These are phyloP conservation scores for Clitoria ternatea DNA, from an alignment of 306 rosid genomes.

Conservation along the genomic window DNA sequence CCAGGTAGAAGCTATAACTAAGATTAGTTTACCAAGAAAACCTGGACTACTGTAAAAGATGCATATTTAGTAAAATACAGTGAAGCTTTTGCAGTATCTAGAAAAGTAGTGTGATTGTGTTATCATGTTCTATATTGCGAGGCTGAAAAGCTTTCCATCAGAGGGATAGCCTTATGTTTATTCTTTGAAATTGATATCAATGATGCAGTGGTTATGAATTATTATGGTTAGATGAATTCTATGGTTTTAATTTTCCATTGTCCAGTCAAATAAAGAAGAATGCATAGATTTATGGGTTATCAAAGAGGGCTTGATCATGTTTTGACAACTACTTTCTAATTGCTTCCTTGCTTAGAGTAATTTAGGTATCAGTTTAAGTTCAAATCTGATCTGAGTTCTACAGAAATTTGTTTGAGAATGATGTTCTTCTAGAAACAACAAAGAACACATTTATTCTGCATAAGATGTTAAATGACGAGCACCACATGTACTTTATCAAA, in stretches of 20 bases:
- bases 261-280: background rate
- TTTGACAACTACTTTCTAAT: background rate
- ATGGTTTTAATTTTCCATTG: background rate
- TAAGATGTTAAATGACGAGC: background rate
- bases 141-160: background rate
- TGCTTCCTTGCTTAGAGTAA: conserved; percentile 10
- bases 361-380: background rate
- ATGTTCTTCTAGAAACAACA: conserved; percentile 7
- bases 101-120: background rate
- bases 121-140: background rate
- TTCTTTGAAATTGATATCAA: conserved; percentile 4
- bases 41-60: background rate
- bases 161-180: background rate
- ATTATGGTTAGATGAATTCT: background rate
- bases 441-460: background rate
- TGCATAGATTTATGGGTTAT: background rate
- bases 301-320: background rate
- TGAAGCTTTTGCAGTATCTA: background rate
- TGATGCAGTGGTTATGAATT: conserved; percentile 9
- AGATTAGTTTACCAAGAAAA: conserved; percentile 6
- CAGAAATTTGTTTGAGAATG: background rate
- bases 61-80: background rate
- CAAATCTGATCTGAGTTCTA: background rate
- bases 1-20: background rate
- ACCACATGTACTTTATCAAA: background rate